Evolutionary conservation across 2,329 filamentous ascomycete genomes (phyloP), one percentile per base, ranked within the genome.

Genomic region (Colletotrichum phormii): DNA sequence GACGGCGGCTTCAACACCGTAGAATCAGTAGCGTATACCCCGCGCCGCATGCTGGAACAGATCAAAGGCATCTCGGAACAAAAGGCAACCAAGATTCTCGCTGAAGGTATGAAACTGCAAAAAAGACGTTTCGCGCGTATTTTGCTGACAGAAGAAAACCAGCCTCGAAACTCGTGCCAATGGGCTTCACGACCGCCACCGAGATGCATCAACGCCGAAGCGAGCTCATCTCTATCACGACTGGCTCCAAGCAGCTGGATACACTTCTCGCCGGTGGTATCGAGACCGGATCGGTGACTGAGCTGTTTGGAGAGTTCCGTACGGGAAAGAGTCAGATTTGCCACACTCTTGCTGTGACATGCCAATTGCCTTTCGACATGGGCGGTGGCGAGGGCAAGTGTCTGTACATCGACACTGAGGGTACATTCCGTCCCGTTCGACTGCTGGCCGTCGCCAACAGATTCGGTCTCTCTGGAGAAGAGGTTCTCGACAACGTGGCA

Each of bases 261-360:
- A 98, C 97, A 15, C 87, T 99, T 26, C 89, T 99, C 18, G 97
- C 96, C 35, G 97, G 97, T 77, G 97, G 97, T 71, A 90, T 99
- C 63, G 97, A 99, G 83, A 99, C 97, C 0, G 97, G 97, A 57
- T 98, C 95, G 9, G 97, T 99, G 66, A 99, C 97, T 0, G 97
- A 99, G 83, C 92, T 99, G 4, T 99, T 99, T 80, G 97, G 97
- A 80, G 97, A 99, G 82, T 99, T 99, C 80, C 90, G 97, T 78
- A 99, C 97, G 0, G 97, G 97, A 82, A 99, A 99, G 85, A 98
- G 95, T 86, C 97, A 99, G 83, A 96, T 99, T 71, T 99, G 97
- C 79, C 97, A 99, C 82, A 99, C 97, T 0, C 88, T 99, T n/a
- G 97, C 97, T 0, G 97, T 99, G 35, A 99, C 97, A 59, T 99